phyloP scores from a whole-genome alignment of 2,329 filamentous ascomycete species.

The Cylindrodendrum hubeiense region DNA sequence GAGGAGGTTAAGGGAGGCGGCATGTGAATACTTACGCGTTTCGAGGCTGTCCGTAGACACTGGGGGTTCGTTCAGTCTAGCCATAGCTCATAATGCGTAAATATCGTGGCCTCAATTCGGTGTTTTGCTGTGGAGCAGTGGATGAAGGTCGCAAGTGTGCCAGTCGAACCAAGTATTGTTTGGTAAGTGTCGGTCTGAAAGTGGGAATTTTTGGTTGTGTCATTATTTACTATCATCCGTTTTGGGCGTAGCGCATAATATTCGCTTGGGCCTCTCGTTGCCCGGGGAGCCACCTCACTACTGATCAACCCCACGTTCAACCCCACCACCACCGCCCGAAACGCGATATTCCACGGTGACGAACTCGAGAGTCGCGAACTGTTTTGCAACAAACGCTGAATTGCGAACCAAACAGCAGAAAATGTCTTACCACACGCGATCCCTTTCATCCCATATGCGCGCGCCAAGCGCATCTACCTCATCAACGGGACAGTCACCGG shows the following conservation, averaged over 20 bases:
- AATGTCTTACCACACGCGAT: conserved; percentile 70
- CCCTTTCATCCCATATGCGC: conserved; percentile 76
- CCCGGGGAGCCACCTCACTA: conserved; percentile 38
- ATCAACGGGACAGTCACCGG: conserved; percentile 73
- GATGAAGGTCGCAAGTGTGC: conserved; percentile 26
- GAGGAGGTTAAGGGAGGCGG: conserved; percentile 16
- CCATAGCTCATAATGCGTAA: conserved; percentile 69
- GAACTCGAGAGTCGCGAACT: conserved; percentile 11
- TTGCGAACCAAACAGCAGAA: background rate
- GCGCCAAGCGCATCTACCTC: conserved; percentile 66
- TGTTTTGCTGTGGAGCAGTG: conserved; percentile 31
- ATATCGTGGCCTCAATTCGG: conserved; percentile 13
- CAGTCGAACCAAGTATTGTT: conserved; percentile 37
- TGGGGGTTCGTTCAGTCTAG: conserved; percentile 82
- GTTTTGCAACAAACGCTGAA: background rate
- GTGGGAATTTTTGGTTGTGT: conserved; percentile 45
- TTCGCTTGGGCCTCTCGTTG: conserved; percentile 43
- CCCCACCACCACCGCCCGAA: conserved; percentile 46
- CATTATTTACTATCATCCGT: conserved; percentile 51
- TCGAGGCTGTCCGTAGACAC: conserved; percentile 78
- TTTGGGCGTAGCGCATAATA: conserved; percentile 41
- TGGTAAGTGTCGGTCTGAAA: conserved; percentile 39
- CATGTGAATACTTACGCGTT: conserved; percentile 67
- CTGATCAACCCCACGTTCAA: conserved; percentile 40
- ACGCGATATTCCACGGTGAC: conserved; percentile 32